Evolutionary conservation across 164 flowering plant genomes (phyloP), one percentile per base, ranked within the genome.

Genomic region (Chimonanthus praecox): DNA sequence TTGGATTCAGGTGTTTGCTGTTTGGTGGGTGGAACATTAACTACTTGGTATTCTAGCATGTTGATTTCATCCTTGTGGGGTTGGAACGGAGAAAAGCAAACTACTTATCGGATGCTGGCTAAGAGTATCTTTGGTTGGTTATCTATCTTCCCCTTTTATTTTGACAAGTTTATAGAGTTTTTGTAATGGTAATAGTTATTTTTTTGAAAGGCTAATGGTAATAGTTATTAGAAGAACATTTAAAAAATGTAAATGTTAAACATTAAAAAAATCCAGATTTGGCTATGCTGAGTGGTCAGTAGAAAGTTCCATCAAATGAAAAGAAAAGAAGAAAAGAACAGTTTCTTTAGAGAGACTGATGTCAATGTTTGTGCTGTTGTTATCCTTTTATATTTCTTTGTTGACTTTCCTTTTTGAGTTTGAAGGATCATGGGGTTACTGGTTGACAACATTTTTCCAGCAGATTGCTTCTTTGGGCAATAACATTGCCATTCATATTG

Each of bases 401-500:
- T 15, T 74, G 74, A 64, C 49, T 63, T 21, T 67, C 58, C 15
- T 67, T 62, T 61, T 47, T 20, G 67, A 44, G 44, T 33, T 78
- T 85, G 84, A 79, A 87, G 90, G 92, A 71, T 70, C 79, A 66
- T 83, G 88, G 88, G 90, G 90, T 69, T 87, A 87, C 70, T 85
- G 85, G 87, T 81, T 82, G 46, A 80, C 87, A 70, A 83, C 90
- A 67, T 67, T 84, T 77, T 87, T 87, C 68, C 92, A 88, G 82
- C 90, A 85, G 81, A 83, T 88, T 61, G 87, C 92, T 77, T 87
- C 92, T 68, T 46, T 88, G 70, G 90, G 88, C 49, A 88, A 87
- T 66, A 88, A 88, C 79, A 85, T 88, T 64, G 90, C 92, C 75
- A 84, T 88, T 67, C 88, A 87, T 51, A 88, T 87, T 83, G 88